Percentiles rank a stretch among this genome's conserved stretches.
These are phyloP conservation scores for Lecanicillium sp. DNA, from an alignment of 2,329 filamentous ascomycete genomes.

Conservation along the genomic window DNA sequence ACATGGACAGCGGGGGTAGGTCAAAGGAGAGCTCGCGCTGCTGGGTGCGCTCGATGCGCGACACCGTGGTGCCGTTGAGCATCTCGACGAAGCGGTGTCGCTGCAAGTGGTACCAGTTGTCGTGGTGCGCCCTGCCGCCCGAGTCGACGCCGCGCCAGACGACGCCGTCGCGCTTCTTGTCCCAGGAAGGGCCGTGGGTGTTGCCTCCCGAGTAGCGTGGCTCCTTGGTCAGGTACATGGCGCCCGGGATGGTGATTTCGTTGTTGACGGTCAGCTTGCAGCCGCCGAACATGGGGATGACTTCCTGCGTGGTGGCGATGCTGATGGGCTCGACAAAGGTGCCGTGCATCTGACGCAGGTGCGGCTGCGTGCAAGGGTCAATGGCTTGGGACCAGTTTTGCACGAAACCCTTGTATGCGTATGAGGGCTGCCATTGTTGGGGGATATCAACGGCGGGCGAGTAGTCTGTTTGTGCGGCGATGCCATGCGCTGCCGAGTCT, in stretches of 20 bases:
- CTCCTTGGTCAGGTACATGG: constrained; percentile 55
- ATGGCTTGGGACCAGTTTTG: constrained; percentile 50
- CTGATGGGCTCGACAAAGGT: constrained; percentile 48
- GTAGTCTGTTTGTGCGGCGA: constrained; percentile 22
- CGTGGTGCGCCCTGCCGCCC: constrained; percentile 42
- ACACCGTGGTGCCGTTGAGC: constrained; percentile 55
- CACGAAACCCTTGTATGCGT: constrained; percentile 40
- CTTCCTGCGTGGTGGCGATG: constrained; percentile 41
- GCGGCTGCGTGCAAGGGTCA: constrained; percentile 53
- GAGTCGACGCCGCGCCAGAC: constrained; percentile 61
- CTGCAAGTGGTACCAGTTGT: constrained; percentile 62
- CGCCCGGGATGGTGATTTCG: constrained; percentile 56
- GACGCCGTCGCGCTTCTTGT: constrained; percentile 44
- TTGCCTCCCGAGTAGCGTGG: constrained; percentile 50
- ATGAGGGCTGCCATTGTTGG: constrained; percentile 24
- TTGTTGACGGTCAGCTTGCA: constrained; percentile 57
- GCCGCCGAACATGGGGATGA: constrained; percentile 55
- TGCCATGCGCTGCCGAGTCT: constrained; percentile 37
- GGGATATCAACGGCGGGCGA: constrained; percentile 25
- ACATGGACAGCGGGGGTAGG: constrained; percentile 33
- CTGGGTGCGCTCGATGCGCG: constrained; percentile 32
- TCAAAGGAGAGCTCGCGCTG: constrained; percentile 39
- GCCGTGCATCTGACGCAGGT: constrained; percentile 43
- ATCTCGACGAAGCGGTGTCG: constrained; percentile 64
- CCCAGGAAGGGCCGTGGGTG: constrained; percentile 49